phyloP scores from a whole-genome alignment of 352 stramenopile genomes.

The Globisporangium splendens region DNA sequence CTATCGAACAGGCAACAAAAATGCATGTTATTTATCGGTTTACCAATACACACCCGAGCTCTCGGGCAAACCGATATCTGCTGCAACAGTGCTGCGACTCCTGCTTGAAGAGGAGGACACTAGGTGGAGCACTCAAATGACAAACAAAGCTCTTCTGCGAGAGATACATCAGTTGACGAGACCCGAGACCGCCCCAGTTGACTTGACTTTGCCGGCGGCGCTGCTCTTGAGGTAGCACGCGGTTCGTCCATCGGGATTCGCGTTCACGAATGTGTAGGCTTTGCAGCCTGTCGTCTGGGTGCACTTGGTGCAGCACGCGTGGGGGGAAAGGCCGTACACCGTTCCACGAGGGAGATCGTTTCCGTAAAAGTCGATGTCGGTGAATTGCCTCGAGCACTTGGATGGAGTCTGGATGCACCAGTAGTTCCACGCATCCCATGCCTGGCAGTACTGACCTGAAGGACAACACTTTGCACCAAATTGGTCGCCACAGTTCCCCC shows the following conservation, averaged over 20 bases:
- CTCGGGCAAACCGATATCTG: too few species aligned
- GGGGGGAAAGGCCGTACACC: constrained; percentile 7
- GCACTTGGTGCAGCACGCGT: constrained; percentile 26
- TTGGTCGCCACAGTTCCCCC: constrained; percentile 3
- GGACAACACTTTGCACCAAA: constrained; percentile 5
- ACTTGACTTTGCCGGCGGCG: neutral
- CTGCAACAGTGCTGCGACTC: too few species aligned
- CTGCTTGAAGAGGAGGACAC: too few species aligned
- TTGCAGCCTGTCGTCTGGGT: constrained; percentile 15
- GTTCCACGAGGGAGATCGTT: constrained; percentile 8
- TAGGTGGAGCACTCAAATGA: too few species aligned
- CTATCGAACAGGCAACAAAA: too few species aligned
- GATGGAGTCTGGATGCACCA: constrained; percentile 23
- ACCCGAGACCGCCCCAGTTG: neutral
- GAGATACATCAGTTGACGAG: neutral
- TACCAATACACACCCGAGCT: too few species aligned
- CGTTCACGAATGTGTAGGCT: constrained; percentile 31
- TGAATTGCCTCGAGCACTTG: constrained; percentile 15
- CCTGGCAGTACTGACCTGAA: constrained; percentile 14
- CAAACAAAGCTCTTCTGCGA: too few species aligned
- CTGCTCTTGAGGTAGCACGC: constrained; percentile 17
- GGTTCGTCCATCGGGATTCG: constrained; percentile 1
- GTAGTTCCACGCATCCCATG: constrained; percentile 38
- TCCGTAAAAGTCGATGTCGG: constrained; percentile 16
- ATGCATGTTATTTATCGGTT: too few species aligned